Evolutionary conservation across 345 rosid species (phyloP), one percentile per base, ranked within the genome.

Genomic region (Barbarea vulgaris): DNA sequence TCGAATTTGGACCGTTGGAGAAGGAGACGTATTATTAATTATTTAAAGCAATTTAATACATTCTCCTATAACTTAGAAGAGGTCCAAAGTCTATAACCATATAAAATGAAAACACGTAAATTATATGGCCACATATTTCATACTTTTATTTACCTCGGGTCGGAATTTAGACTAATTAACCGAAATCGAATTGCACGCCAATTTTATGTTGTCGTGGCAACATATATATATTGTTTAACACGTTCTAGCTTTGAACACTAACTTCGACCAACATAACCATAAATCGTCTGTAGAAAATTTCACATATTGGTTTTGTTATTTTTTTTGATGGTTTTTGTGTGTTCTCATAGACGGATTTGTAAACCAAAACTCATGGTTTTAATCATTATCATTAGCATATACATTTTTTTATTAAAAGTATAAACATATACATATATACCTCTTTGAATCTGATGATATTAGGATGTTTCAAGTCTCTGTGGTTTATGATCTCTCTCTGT

Each of bases 401-500:
- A 15, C 42, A 37, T 11, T 39, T 34, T 34, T 39, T 39, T 39
- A 39, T 1, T 41, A 12, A 41, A 41, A 13, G 7, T 22, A 19
- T 19, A 50, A 48, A 19, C 11, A 51, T 52, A 37, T 33, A 44
- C 5, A 25, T 39, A 54, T 12, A 19, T 83, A 84, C 98, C 91
- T 89, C 97, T 79, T 87, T 91, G 70, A 93, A 93, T 63, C 93
- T 83, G 68, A 89, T 85, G 54, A 93, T 93, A 71, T 93, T 91
- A 5, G 94, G 94, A 75, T 93, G 98, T 76, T 90, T 89, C 62
- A 91, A 84, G 70, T 94, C 85, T 73, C 98, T 88, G 77, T 91
- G 98, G 78, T 91, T 93, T 78, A 91, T 93, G 69, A 93, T 93
- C 87, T 93, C 98, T 77, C 98, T 88, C 72, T 90, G 96, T 24